Conservation (phyloP, 2,329 filamentous ascomycete species). For the Xylariaceae sp. region DNA sequence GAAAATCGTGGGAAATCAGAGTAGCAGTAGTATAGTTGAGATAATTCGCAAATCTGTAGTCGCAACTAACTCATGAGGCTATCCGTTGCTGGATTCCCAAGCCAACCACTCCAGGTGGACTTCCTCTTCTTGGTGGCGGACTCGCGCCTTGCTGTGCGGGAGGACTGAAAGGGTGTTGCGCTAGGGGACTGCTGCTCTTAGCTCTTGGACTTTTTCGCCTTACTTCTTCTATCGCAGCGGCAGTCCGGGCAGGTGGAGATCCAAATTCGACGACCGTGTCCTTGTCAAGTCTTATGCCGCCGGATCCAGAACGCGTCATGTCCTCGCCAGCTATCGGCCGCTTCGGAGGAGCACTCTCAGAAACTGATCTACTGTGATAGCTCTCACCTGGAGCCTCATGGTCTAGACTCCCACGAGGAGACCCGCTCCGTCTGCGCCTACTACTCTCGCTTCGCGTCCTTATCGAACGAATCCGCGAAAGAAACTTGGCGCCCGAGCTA, state of each 20-base stretch:
- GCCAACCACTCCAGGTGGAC: constrained; percentile 17
- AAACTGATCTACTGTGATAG: not conserved
- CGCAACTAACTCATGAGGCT: not conserved
- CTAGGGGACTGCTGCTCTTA: constrained; percentile 19
- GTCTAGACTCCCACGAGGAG: not conserved
- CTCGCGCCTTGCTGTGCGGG: constrained; percentile 5
- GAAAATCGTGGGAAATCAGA: not conserved
- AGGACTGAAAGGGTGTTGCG: constrained; percentile 4
- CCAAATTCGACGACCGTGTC: constrained; percentile 41
- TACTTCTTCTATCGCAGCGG: constrained; percentile 15
- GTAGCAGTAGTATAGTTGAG: not conserved
- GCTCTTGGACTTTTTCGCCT: constrained; percentile 16
- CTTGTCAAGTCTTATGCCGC: constrained; percentile 38
- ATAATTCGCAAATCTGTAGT: not conserved
- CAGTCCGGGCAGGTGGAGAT: constrained; percentile 19
- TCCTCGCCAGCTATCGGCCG: constrained; percentile 25
- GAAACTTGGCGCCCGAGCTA: constrained; percentile 1
- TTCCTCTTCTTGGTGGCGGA: constrained; percentile 7
- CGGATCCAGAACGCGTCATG: constrained; percentile 38
- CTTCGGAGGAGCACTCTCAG: not conserved
- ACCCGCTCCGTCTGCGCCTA: constrained; percentile 10
- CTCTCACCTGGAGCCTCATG: not conserved
- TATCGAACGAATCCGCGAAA: constrained; percentile 27
- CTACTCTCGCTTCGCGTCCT: constrained; percentile 16
- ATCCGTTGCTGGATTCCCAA: constrained; percentile 24